Evolutionary conservation across 805 yeast genomes (phyloP).

Genomic region (Lipomyces mesembrius): DNA sequence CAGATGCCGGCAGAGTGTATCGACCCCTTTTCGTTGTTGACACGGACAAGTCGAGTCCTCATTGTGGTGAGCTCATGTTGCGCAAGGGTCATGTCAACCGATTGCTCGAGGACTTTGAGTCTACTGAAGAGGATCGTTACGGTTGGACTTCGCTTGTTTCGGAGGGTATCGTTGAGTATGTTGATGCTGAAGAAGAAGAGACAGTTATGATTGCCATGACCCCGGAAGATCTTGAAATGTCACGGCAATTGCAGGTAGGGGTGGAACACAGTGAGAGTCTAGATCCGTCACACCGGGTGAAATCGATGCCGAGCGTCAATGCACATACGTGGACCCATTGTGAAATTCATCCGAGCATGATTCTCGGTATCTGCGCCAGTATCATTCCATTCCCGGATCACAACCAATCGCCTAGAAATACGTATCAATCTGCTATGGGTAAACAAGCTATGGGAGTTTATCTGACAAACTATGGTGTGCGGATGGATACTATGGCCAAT

Average conservation of each 20-base stretch:
- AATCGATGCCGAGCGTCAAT: constrained; percentile 63
- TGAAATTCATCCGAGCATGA: constrained; percentile 99
- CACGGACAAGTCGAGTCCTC: constrained; percentile 56
- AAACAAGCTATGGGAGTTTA: constrained; percentile 99
- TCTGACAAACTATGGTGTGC: constrained; percentile 89
- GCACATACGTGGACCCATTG: constrained; percentile 94
- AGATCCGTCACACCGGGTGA: constrained; percentile 86
- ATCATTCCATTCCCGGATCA: constrained; percentile 99
- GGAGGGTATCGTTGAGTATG: constrained; percentile 91
- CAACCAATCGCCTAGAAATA: constrained; percentile 98
- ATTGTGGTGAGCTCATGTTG: constrained; percentile 75
- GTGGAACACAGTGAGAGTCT: constrained; percentile 53
- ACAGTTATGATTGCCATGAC: constrained; percentile 98
- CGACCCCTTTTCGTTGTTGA: constrained; percentile 95
- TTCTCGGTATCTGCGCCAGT: constrained; percentile 97
- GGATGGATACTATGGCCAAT: constrained; percentile 99
- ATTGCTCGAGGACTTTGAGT: constrained; percentile 58
- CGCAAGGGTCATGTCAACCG: constrained; percentile 82
- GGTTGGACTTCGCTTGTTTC: constrained; percentile 85
- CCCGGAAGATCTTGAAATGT: constrained; percentile 89
- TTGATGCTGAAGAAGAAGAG: constrained; percentile 99
- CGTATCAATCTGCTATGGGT: constrained; percentile 99
- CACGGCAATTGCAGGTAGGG: constrained; percentile 49
- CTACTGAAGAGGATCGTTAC: constrained; percentile 59
- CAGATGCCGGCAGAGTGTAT: constrained; percentile 98